Base-by-base conservation (phyloP, 2,329 filamentous ascomycete species). In the Venturia pyrina region DNA sequence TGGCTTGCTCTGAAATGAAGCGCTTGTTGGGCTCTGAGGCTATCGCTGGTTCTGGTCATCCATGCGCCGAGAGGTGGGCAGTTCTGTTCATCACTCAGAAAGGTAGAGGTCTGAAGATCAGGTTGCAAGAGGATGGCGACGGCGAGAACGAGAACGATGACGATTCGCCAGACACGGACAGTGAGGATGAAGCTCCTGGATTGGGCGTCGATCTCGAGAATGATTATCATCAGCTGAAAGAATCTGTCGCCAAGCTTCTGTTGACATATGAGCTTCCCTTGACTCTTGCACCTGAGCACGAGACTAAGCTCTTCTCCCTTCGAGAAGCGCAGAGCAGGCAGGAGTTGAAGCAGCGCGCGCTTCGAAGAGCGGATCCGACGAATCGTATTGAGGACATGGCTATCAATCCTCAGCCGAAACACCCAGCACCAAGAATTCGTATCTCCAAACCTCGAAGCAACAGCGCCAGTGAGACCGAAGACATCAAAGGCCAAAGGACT, bases 251-350 rank as follows among this genome's bases (percentile, higher is more conserved):
- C 67, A 92, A 89, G 73, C 80, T 96, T 5, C 89, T 95, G 0
- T 85, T 91, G 71, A 90, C 96, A 69, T 93, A 89, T 68, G 90
- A 95, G 71, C 89, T 92, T 56, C 88, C 89, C 0, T 86, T 88
- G 64, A 85, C 83, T 53, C 76, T 88, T 13, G 84, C 88, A 59
- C 81, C 83, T 5, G 83, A 85, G 62, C 82, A 81, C 40, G 80
- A 82, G 53, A 82, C 82, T 17, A 85, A 86, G 37, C 86, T 84
- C 43, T 88, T 91, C 70, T 91, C 88, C 75, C 91, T 91, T 71
- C 50, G 64, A 46, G 72, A 70, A 3, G 81, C 82, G 0, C 75
- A 86, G 28, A 85, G 84, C 70, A 85, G 82, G 70, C 84, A 34
- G 5, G 43, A 50, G 63, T n/a, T 50, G 17, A 59, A 40, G 15